Base-by-base conservation (phyloP, 1,139 yeast species). In the Debaryomyces robertsiae region DNA sequence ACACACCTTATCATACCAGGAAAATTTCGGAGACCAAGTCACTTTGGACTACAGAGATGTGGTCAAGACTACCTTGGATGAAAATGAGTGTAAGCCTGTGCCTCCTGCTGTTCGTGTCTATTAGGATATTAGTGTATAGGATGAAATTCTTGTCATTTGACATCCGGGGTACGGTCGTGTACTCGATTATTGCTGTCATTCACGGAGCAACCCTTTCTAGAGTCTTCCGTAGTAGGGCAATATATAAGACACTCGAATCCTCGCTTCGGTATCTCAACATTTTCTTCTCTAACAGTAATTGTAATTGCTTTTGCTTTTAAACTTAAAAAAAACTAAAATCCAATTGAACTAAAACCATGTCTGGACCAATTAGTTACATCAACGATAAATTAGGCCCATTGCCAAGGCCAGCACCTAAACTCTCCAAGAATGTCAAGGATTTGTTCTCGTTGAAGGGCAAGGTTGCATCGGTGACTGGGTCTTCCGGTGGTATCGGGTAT, bases 51-150 rank as follows among this genome's bases (percentile, higher is more conserved):
- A 93, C 84, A 87, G 98, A 81, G 75, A 76, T 46, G 98, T 93
- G 57, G 79, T 88, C 58, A 75, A 75, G 54, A 75, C 82, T 46
- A 93, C 98, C 39, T 78, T 93, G 67, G 98, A 93, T 66, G 94
- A 82, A 68, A 74, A 70, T 50, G 98, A 93, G 69, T 89, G 96
- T 80, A 87, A 90, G 69, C 78, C 96, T 41, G 97, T 93, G 50
- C 98, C 98, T 52, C 98, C 98, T 47, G 95, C 95, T 46, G 82
- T 84, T 73, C 93, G 98, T 81, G 91, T 90, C 50, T 93, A 91
- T 68, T 88, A 80, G 41, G 30, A 24, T 22, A 15, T 15, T 29
- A 28, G 32, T 17, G 14, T 22, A 9, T 32, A 32, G 15, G 32
- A 22, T 22, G 29, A 10, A 19, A 13, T 22, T 25, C 6, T 25